Base-by-base conservation (phyloP, 352 stramenopile genomes). In the Phytophthora lateralis region DNA sequence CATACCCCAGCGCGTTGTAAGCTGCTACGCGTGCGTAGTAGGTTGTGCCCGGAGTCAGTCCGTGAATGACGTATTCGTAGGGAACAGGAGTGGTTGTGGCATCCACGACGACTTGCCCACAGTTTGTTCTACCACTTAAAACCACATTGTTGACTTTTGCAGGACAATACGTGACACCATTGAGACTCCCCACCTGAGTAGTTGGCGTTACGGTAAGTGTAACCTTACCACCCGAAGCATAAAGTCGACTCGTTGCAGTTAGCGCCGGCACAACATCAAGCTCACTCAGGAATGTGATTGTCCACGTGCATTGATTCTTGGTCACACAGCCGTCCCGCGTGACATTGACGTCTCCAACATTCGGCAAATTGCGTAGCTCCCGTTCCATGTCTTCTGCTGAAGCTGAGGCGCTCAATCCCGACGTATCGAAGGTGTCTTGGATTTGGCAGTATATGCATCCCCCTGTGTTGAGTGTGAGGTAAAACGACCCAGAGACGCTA, bases 331-430 rank as follows among this genome's bases (percentile, higher is more conserved):
- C 47, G 18, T 63, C 71, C 1, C 68, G 56, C 6, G 79, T 57
- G 10, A 98, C 93, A 47, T 60, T 49, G 6, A 98, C 95, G 24
- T 96, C 80, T 5, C 93, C 96, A 15, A 99, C 73, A 66, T 98
- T 98, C 5, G 90, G 90, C 53, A 99, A 76, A 54, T 98, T 98
- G 54, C 96, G 83, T 20, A 99, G 56, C 18, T 93, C 76, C 5
- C 60, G 89, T 30, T 89, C 89, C 59, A 99, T 64, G 4, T 82
- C 74, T 12, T 39, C 42, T 0, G 62, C 65, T 0, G 78, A 81
- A 18, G 78, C 69, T 34, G 95, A 90, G 30, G 81, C 77, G 12
- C 84, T 71, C 32, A 98, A 95, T 10, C 74, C 67, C 3, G 86
- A 80, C 0, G 91, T 96, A 14, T 76, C 71, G 42, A 89, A 80